Percentiles rank a stretch among this genome's conserved stretches.
phyloP scores from a whole-genome alignment of 495 filamentous ascomycete genomes.

The Neurospora africana region DNA sequence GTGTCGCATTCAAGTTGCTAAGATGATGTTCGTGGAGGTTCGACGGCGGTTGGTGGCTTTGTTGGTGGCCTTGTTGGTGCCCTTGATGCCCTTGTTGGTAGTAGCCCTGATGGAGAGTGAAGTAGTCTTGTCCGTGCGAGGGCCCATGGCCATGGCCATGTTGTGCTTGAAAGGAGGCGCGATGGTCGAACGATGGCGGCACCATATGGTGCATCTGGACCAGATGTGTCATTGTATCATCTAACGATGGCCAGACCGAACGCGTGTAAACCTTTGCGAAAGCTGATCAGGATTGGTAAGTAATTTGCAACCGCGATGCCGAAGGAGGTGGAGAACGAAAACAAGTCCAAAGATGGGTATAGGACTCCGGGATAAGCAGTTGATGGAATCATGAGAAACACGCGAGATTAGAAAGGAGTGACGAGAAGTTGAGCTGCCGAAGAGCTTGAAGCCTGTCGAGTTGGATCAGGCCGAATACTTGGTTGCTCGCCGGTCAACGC shows the following conservation, averaged over 20 bases:
- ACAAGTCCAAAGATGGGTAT: neutral
- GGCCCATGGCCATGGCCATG: neutral
- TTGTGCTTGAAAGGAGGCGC: conserved; percentile 16
- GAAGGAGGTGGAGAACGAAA: neutral
- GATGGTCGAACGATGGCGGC: conserved; percentile 29
- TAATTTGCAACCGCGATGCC: neutral
- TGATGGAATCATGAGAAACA: neutral
- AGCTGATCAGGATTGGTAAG: neutral
- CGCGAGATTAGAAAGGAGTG: neutral
- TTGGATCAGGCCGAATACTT: neutral
- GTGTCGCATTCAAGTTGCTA: conserved; percentile 14
- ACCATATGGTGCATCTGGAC: conserved; percentile 41
- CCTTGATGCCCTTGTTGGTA: conserved; percentile 5
- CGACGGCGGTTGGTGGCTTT: conserved; percentile 7
- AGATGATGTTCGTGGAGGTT: conserved; percentile 10
- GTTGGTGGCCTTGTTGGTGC: neutral
- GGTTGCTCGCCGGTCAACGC: neutral
- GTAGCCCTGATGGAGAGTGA: conserved; percentile 17
- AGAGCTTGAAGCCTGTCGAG: neutral
- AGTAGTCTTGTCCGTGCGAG: conserved; percentile 20
- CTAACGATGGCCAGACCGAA: neutral
- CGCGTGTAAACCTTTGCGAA: neutral
- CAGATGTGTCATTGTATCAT: conserved; percentile 16
- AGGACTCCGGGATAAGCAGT: neutral
- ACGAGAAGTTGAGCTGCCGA: neutral